Evolutionary conservation across 768 basidiomycete species (phyloP).

Genomic region (Auricularia heimuer): DNA sequence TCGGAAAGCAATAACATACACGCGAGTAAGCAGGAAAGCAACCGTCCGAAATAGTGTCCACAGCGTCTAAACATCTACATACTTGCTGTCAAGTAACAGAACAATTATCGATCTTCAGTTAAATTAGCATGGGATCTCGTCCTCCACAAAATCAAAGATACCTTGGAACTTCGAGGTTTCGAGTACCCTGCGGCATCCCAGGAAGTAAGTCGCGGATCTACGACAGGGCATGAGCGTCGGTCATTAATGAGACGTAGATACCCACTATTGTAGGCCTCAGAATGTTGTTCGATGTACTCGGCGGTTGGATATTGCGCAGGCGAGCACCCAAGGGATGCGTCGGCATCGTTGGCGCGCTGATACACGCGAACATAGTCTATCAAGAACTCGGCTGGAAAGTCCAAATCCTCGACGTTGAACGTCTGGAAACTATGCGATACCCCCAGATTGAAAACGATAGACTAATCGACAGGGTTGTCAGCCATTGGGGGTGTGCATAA

Average conservation of each 20-base stretch:
- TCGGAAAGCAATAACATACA: no score
- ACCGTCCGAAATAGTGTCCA: no score
- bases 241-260: not conserved
- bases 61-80: no score
- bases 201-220: slow-evolving; percentile 18
- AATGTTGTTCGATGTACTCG: slow-evolving; percentile 63
- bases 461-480: slow-evolving; percentile 32
- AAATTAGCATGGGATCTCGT: no score
- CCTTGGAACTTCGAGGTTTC: slow-evolving; percentile 21
- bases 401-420: slow-evolving; percentile 60
- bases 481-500: slow-evolving; percentile 27
- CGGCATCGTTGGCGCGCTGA: slow-evolving; percentile 48
- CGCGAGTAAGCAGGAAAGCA: no score
- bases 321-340: slow-evolving; percentile 77
- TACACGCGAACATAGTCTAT: slow-evolving; percentile 90
- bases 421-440: slow-evolving; percentile 72
- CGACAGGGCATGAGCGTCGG: not conserved
- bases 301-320: slow-evolving; percentile 70
- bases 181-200: slow-evolving; percentile 24
- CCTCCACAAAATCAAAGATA: not conserved
- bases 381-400: slow-evolving; percentile 65
- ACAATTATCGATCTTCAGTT: no score
- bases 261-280: slow-evolving; percentile 38
- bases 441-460: slow-evolving; percentile 77
- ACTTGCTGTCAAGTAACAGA: no score